Evolutionary conservation across 1,139 yeast genomes (phyloP), one percentile per base, ranked within the genome.

Genomic region (Magnusiomyces tetraspermus): DNA sequence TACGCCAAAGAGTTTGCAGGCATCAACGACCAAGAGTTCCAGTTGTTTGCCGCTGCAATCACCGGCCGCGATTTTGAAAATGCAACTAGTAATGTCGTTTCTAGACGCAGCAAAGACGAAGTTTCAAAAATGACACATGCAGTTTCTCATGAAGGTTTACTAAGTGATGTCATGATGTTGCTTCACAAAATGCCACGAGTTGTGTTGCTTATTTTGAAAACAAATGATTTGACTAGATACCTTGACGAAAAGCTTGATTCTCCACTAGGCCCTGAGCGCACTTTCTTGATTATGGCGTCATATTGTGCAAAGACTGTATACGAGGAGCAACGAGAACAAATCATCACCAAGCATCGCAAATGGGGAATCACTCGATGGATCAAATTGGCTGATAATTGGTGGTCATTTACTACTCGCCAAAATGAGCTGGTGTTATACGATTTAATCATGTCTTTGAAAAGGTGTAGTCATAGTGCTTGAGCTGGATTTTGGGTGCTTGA

Each of bases 191-290:
- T 94, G 73, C 99, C 99, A 1, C 74, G 92, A 50, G 80, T 90
- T 33, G 95, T 92, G 28, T 69, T 94, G 46, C 75, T 92, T 58
- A 86, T 94, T 53, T 73, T 94, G 62, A 94, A 94, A 66, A 94
- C 99, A 0, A 92, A 94, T 65, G 99, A 94, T 71, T 74, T 94
- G 55, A 89, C 96, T 0, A 76, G 99, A 61, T 83, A 82, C 59
- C 72, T 92, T 51, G 98, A 92, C 67, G 97, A 92, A 63, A 76
- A 79, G 57, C 74, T 92, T 55, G 78, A 85, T 48, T 82, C 83
- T 58, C 95, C 97, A 0, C 71, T 90, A 48, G 97, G 97, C n/a
- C 85, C 89, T 1, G 92, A 86, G 65, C 74, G 96, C 54, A 85
- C 96, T 0, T 92, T 92, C 61, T 70, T 90, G 59, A 88, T 92